Evolutionary conservation across 495 filamentous ascomycete species (phyloP), one percentile per base, ranked within the genome.

Genomic region (Penicillium samsonianum): DNA sequence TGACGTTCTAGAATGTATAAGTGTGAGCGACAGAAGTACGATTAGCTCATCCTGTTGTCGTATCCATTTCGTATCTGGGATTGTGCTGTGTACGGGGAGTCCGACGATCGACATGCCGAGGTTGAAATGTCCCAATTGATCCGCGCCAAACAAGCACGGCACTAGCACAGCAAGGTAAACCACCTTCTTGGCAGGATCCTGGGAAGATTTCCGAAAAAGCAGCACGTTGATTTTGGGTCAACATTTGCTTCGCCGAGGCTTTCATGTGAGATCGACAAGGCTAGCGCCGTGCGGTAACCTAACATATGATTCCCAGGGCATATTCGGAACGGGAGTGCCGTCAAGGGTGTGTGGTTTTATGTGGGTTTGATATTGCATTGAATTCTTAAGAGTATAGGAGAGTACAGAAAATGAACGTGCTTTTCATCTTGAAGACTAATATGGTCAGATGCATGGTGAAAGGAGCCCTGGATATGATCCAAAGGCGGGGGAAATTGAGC

Each of bases 241-340:
- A 8, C 33, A 19, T 45, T 46, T 23, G 12, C 42, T 46, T 45
- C 41, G 42, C 53, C 53, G 53, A 55, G 53, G 53, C 43, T 26
- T 26, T 47, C 53, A 55, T 55, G 53, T 55, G 53, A 55, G 53
- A 55, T 55, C 53, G 53, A 55, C 53, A 47, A 31, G 28, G 22
- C 50, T 43, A 53, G 50, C 12, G 28, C 30, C 8, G 22, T n/a
- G 45, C 22, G 50, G 35, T 22, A 41, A 28, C 48, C 48, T 12
- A 31, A 43, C 40, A 37, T 46, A 31, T 55, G 51, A 54, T 54
- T 2, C 20, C 26, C 11, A 33, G 11, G 10, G 30, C 17, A 30
- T 8, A 12, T 33, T 45, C 41, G 52, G 52, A 45, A 25, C 14
- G 14, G 11, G 10, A n/a, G 6, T 45, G 20, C 41, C 38, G 30